These are phyloP conservation scores for Coprinopsis strossmayeri DNA, from an alignment of 768 basidiomycete genomes.

Conservation along the genomic window DNA sequence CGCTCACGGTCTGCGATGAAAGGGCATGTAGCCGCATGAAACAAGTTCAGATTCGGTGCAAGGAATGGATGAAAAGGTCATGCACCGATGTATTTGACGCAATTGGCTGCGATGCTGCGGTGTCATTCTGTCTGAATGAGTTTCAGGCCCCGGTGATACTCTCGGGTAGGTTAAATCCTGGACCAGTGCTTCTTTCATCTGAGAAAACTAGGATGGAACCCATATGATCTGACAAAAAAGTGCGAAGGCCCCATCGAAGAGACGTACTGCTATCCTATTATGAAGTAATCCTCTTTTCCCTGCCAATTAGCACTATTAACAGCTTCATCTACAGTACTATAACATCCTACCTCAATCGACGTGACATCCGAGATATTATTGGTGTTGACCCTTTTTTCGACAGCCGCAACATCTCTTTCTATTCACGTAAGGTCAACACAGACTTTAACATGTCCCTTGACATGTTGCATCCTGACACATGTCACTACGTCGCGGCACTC, in stretches of 20 bases:
- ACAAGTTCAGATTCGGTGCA: constrained; percentile 54
- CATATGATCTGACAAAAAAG: constrained; percentile 62
- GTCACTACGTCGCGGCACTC: constrained; percentile 55
- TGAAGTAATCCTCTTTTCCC: constrained; percentile 18
- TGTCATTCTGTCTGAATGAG: constrained; percentile 50
- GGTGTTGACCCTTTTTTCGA: constrained; percentile 51
- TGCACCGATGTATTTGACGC: constrained; percentile 63
- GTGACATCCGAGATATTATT: constrained; percentile 44
- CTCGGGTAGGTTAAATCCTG: constrained; percentile 25
- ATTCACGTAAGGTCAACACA: constrained; percentile 29
- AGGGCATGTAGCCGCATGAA: constrained; percentile 55
- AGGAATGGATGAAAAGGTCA: constrained; percentile 42
- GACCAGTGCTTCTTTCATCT: neutral
- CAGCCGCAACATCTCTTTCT: constrained; percentile 26
- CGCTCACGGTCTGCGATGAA: constrained; percentile 16
- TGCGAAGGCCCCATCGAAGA: constrained; percentile 45
- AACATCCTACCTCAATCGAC: constrained; percentile 52
- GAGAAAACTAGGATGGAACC: constrained; percentile 35
- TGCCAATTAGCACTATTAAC: neutral
- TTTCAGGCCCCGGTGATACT: constrained; percentile 36
- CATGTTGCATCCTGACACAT: constrained; percentile 32
- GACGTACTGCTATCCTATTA: constrained; percentile 56
- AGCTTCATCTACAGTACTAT: constrained; percentile 43
- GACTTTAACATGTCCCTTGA: constrained; percentile 47
- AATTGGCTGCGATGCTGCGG: constrained; percentile 58